Evolutionary conservation across 768 basidiomycete species (phyloP).

Genomic region (Podaxis mareebaensis): DNA sequence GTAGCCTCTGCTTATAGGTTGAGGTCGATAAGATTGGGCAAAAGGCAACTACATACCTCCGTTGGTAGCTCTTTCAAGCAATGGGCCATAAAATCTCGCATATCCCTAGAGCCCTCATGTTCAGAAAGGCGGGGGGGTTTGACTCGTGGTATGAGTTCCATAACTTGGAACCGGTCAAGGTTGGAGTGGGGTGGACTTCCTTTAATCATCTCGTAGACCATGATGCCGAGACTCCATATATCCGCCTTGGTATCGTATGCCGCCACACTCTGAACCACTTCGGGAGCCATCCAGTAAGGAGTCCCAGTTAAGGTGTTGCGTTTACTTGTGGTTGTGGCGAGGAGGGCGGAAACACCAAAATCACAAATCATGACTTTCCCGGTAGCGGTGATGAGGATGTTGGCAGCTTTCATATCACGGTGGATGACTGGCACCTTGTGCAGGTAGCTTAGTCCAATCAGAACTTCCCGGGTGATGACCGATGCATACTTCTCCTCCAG

Average conservation of each 20-base stretch:
- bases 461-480: conserved; percentile 86
- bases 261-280: conserved; percentile 88
- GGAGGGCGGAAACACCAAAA: conserved; percentile 95
- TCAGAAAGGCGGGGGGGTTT: conserved; percentile 82
- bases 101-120: conserved; percentile 76
- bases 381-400: conserved; percentile 84
- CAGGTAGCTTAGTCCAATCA: conserved; percentile 84
- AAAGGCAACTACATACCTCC: conserved; percentile 52
- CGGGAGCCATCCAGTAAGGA: conserved; percentile 99
- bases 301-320: conserved; percentile 96
- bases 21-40: conserved; percentile 1
- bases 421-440: conserved; percentile 96
- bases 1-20: conserved; percentile 58
- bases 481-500: conserved; percentile 90
- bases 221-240: conserved; percentile 97
- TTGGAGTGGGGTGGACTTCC: conserved; percentile 95
- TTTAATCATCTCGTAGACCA: conserved; percentile 94
- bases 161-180: conserved; percentile 80
- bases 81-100: conserved; percentile 83
- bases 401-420: conserved; percentile 97
- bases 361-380: conserved; percentile 96
- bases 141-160: conserved; percentile 85
- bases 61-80: conserved; percentile 81
- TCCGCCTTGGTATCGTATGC: conserved; percentile 97
- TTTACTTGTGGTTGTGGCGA: conserved; percentile 83